Evolutionary conservation across 768 basidiomycete species (phyloP), one percentile per base, ranked within the genome.

Genomic region (Cyclocybe cylindracea): DNA sequence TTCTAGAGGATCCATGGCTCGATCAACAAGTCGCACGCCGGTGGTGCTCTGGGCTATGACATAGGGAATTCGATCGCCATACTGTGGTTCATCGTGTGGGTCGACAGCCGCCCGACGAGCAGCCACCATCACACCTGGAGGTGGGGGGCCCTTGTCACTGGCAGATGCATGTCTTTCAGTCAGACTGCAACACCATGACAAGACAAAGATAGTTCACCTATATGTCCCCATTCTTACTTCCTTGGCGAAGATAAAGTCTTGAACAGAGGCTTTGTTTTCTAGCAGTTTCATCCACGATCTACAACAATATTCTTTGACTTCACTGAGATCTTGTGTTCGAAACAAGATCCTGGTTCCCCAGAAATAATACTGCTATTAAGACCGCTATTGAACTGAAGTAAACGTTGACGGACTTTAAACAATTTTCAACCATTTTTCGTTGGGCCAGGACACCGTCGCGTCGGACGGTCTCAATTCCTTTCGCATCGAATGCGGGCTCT

Each of bases 381-480:
- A 33, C n/a, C 7, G 7, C 14, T 18, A 24, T 14, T 34, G 13
- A 24, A 39, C 8, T 8, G 31, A 1, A 36, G 5, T n/a, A 18
- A 19, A 34, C 48, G 10, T 8, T 1, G 0, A 65, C 78, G 56
- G 60, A 96, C 95, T 94, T 97, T 47, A 98, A 67, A 60, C 87
- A 89, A 5, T 78, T 84, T 68, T 98, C 96, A 1, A 88, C 84
- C 85, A 98, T 94, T 72, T 97, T 98, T 61, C 85, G 82, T 64
- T 94, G 91, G 0, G 94, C 97, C 4, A 84, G 81, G 31, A 97
- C 84, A 8, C 94, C 94, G 62, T 99, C 97, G 52, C 97, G 77
- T 5, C 97, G 81, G 31, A 98, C 90, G 1, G 94, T 98, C 70
- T 99, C 97, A 47, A 99, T 98, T 0, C 97, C 97, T 65, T 99